Conservation (phyloP, 106 monocot species). For the Allium fistulosum region DNA sequence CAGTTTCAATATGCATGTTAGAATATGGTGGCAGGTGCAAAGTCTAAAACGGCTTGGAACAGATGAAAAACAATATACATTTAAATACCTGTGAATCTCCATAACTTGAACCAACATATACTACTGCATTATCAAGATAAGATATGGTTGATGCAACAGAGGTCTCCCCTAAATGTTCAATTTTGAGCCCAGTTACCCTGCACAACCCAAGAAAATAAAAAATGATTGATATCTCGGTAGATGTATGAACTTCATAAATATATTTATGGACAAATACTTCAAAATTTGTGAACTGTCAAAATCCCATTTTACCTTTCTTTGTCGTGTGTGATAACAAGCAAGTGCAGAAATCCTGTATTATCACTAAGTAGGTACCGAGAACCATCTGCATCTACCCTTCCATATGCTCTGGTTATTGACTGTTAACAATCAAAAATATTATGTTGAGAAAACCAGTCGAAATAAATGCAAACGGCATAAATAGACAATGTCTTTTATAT, state of each 20-base stretch:
- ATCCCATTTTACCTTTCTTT: constrained; percentile 50
- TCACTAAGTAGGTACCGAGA: constrained; percentile 96
- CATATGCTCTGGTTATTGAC: constrained; percentile 98
- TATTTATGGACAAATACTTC: neutral
- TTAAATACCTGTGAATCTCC: constrained; percentile 89
- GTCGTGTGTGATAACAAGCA: constrained; percentile 94
- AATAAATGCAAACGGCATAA: too few species aligned
- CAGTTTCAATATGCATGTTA: too few species aligned
- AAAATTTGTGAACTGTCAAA: too few species aligned
- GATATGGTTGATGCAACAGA: constrained; percentile 95
- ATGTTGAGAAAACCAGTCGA: neutral
- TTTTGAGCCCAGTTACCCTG: constrained; percentile 95
- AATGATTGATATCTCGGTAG: neutral
- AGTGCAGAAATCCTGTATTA: constrained; percentile 80
- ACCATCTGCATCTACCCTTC: constrained; percentile 94
- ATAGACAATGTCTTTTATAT: too few species aligned
- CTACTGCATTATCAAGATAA: constrained; percentile 98
- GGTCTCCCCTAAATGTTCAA: constrained; percentile 91
- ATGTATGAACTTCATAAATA: neutral
- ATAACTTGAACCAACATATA: constrained; percentile 96
- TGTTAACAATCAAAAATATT: constrained; percentile 12
- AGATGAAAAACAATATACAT: neutral
- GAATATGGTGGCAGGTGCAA: neutral
- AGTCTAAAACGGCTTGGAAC: too few species aligned
- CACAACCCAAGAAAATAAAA: constrained; percentile 1